Conservation (phyloP, 192 early-diverging fungal genomes). For the Haplosporangium gracile region DNA sequence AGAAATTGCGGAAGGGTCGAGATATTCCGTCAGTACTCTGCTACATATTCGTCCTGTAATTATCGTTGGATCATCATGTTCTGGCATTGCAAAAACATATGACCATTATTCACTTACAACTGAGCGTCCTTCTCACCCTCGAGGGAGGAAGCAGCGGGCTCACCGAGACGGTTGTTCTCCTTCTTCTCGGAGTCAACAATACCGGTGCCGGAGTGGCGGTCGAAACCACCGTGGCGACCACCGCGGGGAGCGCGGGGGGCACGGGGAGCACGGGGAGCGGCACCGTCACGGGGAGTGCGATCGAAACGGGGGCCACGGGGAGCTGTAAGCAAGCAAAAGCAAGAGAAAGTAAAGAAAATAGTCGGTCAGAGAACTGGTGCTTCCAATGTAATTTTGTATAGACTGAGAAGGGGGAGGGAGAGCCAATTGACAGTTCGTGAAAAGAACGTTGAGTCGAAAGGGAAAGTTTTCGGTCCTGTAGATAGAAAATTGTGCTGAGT, state of each 20-base stretch:
- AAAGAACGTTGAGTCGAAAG: too few relatives aligned
- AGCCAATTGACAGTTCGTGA: background rate
- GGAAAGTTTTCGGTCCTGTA: too few relatives aligned
- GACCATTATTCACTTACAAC: constrained; percentile 54
- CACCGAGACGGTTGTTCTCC: constrained; percentile 89
- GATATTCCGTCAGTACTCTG: background rate
- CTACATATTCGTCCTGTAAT: background rate
- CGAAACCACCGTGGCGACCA: constrained; percentile 74
- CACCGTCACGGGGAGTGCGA: constrained; percentile 55
- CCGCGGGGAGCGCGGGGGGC: constrained; percentile 58
- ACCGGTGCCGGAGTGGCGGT: constrained; percentile 89
- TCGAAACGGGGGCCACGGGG: constrained; percentile 56
- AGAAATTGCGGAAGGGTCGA: background rate
- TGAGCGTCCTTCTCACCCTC: constrained; percentile 69
- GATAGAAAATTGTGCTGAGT: too few relatives aligned
- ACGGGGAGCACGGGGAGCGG: constrained; percentile 54
- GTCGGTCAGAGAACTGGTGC: background rate
- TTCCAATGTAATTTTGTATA: background rate
- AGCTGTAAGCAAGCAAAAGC: constrained; percentile 19
- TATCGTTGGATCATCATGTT: background rate
- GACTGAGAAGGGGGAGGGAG: background rate
- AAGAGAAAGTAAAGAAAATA: background rate
- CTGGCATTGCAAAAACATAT: constrained; percentile 2
- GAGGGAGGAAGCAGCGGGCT: constrained; percentile 69
- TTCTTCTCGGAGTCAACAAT: constrained; percentile 91